Percentiles rank a stretch among this genome's conserved stretches.
Conservation (phyloP, 805 yeast genomes). For the Trichomonascus vanleenenianus region DNA sequence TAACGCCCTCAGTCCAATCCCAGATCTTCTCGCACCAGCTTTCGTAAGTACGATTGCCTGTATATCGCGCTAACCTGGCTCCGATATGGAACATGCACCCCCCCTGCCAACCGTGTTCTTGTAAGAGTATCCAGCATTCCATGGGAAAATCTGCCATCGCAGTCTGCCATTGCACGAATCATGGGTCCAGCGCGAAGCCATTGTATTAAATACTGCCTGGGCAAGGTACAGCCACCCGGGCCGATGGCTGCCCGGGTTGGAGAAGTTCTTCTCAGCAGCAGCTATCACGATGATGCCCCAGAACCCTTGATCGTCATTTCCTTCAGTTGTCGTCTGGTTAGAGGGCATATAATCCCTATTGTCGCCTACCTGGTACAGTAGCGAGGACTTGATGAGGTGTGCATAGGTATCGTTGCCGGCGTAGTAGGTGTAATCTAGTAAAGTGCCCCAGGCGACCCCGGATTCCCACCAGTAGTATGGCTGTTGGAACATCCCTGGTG, state of each 20-base stretch:
- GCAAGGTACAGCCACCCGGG: conserved; percentile 80
- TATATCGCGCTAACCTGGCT: conserved; percentile 79
- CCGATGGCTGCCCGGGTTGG: conserved; percentile 51
- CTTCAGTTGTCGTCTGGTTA: conserved; percentile 87
- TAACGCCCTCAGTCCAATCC: conserved; percentile 64
- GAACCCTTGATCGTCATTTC: conserved; percentile 96
- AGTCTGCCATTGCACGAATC: conserved; percentile 76
- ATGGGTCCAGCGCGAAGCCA: conserved; percentile 78
- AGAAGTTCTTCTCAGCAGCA: conserved; percentile 84
- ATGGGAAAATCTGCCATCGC: conserved; percentile 91
- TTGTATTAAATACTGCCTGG: conserved; percentile 85
- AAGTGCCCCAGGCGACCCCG: conserved; percentile 88
- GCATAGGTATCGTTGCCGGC: conserved; percentile 65
- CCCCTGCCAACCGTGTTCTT: conserved; percentile 86
- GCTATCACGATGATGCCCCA: conserved; percentile 94
- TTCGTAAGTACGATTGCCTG: conserved; percentile 63
- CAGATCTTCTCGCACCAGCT: conserved; percentile 70
- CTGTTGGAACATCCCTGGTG: conserved; percentile 75
- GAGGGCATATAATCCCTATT: conserved; percentile 75
- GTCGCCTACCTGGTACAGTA: conserved; percentile 66
- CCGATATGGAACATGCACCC: conserved; percentile 84
- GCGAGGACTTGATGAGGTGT: conserved; percentile 48
- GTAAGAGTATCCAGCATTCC: conserved; percentile 92
- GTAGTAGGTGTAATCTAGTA: conserved; percentile 70
- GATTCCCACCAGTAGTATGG: conserved; percentile 99